phyloP scores from a whole-genome alignment of 768 basidiomycete species.

The Termitomyces eurrhizus region DNA sequence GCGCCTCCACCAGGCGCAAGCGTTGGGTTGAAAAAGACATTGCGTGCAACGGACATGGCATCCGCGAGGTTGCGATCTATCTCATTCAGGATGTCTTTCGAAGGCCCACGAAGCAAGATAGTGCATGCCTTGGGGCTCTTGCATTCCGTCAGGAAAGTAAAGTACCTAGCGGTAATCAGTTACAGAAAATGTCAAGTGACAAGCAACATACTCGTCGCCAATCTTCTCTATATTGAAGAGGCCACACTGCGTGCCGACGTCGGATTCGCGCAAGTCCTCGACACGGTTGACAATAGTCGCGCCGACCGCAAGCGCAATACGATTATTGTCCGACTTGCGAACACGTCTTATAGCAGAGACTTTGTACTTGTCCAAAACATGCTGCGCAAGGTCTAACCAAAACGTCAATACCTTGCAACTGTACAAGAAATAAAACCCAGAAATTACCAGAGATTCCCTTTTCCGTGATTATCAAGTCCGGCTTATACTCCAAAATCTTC shows the following conservation, averaged over 20 bases:
- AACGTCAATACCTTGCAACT: background rate
- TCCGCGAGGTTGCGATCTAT: slow-evolving; percentile 97
- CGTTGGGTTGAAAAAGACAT: slow-evolving; percentile 92
- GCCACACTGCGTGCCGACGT: slow-evolving; percentile 91
- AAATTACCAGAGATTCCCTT: slow-evolving; percentile 92
- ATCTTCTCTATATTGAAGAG: slow-evolving; percentile 97
- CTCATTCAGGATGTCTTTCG: slow-evolving; percentile 97
- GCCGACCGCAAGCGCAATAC: slow-evolving; percentile 92
- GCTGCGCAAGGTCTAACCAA: slow-evolving; percentile 81
- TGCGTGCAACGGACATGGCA: slow-evolving; percentile 95
- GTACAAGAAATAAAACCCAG: background rate
- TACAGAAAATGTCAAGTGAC: background rate
- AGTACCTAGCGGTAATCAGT: slow-evolving; percentile 52
- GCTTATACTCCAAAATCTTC: slow-evolving; percentile 88
- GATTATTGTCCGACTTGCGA: slow-evolving; percentile 98
- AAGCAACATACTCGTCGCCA: slow-evolving; percentile 74
- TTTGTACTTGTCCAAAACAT: slow-evolving; percentile 81
- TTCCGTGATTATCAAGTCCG: slow-evolving; percentile 93
- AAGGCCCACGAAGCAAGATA: slow-evolving; percentile 94
- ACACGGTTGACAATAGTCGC: slow-evolving; percentile 96
- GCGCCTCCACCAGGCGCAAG: slow-evolving; percentile 97
- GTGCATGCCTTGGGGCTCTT: slow-evolving; percentile 92
- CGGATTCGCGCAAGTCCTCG: slow-evolving; percentile 89
- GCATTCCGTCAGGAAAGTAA: slow-evolving; percentile 95
- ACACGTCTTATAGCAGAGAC: slow-evolving; percentile 96